Conservation (phyloP, 2,329 filamentous ascomycete genomes). For the Fusarium globosum region DNA sequence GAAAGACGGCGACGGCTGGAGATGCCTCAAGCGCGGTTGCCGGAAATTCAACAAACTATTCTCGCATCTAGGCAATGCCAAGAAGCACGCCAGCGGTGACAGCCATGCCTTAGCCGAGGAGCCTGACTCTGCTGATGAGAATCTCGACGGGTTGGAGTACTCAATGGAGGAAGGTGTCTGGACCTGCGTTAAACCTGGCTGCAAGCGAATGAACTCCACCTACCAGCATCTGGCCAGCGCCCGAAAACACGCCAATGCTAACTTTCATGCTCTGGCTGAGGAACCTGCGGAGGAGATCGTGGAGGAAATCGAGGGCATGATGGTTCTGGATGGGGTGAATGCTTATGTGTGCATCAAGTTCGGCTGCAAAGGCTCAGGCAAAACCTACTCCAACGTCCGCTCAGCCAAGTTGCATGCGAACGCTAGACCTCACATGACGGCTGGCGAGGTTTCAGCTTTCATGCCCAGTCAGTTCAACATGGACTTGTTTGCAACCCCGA, state of each 20-base stretch:
- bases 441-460: not conserved
- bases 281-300: not conserved
- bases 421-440: not conserved
- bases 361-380: not conserved
- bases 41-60: not conserved
- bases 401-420: not conserved
- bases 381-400: not conserved
- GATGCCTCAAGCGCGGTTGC: conserved; percentile 6
- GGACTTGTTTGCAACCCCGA: conserved; percentile 1
- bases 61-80: not conserved
- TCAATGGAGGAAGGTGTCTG: not conserved
- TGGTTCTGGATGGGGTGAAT: not conserved
- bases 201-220: not conserved
- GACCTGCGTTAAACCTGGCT: not conserved
- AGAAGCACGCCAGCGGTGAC: not conserved
- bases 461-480: not conserved
- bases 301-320: not conserved
- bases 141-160: not conserved
- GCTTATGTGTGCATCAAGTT: not conserved
- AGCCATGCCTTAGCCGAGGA: not conserved
- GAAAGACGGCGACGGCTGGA: not conserved
- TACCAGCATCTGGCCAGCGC: not conserved
- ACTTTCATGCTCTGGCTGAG: conserved; percentile 5
- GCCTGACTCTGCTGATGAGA: not conserved
- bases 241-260: not conserved